Conservation (phyloP, 176 grass and related monocot species). For the Avena atlantica region DNA sequence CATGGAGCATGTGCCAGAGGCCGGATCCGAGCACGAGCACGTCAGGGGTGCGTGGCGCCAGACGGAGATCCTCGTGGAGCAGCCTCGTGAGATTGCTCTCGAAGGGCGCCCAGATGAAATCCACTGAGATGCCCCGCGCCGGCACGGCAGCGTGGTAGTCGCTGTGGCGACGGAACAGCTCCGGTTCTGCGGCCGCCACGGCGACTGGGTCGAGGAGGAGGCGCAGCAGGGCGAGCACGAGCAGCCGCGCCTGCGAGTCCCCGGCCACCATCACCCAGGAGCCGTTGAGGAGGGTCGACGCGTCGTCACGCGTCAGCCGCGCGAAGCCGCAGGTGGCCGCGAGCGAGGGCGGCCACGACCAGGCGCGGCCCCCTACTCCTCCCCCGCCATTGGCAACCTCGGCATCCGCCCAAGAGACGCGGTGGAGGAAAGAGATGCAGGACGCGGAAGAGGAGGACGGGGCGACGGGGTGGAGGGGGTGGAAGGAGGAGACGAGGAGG, state of each 20-base stretch:
- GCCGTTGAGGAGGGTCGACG: slow-evolving; percentile 80
- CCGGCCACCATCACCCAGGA: slow-evolving; percentile 93
- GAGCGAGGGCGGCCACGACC: slow-evolving; percentile 71
- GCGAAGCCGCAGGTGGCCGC: slow-evolving; percentile 71
- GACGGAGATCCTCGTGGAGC: slow-evolving; percentile 66
- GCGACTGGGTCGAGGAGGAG: slow-evolving; percentile 72
- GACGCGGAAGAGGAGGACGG: slow-evolving; percentile 35
- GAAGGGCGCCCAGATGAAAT: slow-evolving; percentile 95
- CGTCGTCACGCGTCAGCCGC: slow-evolving; percentile 64
- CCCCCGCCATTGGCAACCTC: neutral
- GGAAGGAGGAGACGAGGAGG: slow-evolving; percentile 62
- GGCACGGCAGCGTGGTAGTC: slow-evolving; percentile 68
- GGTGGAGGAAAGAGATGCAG: slow-evolving; percentile 69
- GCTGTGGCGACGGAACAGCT: slow-evolving; percentile 86
- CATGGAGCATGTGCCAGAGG: slow-evolving; percentile 96
- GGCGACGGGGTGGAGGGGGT: slow-evolving; percentile 1
- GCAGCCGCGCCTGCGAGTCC: slow-evolving; percentile 89
- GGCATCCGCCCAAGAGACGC: slow-evolving; percentile 61
- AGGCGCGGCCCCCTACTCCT: slow-evolving; percentile 29
- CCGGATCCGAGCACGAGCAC: slow-evolving; percentile 88
- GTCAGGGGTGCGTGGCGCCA: slow-evolving; percentile 58
- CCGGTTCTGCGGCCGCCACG: slow-evolving; percentile 69
- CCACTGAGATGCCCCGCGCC: slow-evolving; percentile 65
- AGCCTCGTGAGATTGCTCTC: slow-evolving; percentile 77
- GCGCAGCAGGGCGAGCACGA: slow-evolving; percentile 80